Evolutionary conservation across 768 basidiomycete genomes (phyloP), one percentile per base, ranked within the genome.

Genomic region (Panaeolus cyanescens): DNA sequence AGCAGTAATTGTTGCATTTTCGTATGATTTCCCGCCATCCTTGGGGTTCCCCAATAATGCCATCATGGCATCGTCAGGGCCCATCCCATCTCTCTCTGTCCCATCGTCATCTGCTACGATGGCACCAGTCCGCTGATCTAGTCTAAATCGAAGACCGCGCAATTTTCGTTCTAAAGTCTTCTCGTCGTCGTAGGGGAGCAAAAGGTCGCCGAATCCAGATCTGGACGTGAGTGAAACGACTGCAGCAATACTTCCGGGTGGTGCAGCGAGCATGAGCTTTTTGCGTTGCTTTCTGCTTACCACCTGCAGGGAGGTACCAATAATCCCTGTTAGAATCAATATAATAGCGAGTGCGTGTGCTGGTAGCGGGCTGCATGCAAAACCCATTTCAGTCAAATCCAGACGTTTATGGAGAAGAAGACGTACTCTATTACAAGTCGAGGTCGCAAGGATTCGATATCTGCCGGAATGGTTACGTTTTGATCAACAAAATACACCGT

Each of bases 361-460:
- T 1, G 87, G 78, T n/a, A 87, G 65, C 0, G 82, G 73, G 55
- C 89, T 91, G 63, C n/a, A n/a, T n/a, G n/a, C 2, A n/a, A n/a
- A n/a, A n/a, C n/a, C n/a, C n/a, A 15, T 30, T n/a, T n/a, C n/a
- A n/a, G n/a, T n/a, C n/a, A n/a, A n/a, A n/a, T n/a, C n/a, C n/a
- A n/a, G n/a, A n/a, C n/a, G n/a, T n/a, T n/a, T n/a, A 58, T 39
- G 13, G 42, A 63, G 54, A n/a, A n/a, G n/a, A n/a, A n/a, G n/a
- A n/a, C n/a, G n/a, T n/a, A 90, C 89, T 89, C 83, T 33, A 91
- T 74, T 64, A 77, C 80, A 53, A 91, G 72, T 28, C 87, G 79
- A 20, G 83, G 79, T 15, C 77, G 66, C 10, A 81, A 64, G 5
- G 78, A 77, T 3, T 74, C 79, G 39, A 85, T 64, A 31, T 69